phyloP scores from a whole-genome alignment of 768 basidiomycete genomes.

The Dentipellis sp. region DNA sequence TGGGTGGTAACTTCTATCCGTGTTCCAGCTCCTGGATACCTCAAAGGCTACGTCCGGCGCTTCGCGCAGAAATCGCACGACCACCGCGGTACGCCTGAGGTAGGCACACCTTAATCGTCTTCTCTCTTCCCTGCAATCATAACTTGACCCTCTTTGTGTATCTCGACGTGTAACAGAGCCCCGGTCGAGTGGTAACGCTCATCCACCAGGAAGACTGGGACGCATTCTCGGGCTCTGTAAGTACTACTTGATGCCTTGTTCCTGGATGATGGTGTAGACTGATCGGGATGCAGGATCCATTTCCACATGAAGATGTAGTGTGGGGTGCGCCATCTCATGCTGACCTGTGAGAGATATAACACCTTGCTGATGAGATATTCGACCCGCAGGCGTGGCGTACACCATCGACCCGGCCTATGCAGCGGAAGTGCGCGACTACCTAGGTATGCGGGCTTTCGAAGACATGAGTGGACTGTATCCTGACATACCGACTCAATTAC shows the following conservation, averaged over 20 bases:
- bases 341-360: background rate
- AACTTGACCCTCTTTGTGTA: background rate
- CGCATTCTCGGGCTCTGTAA: conserved; percentile 54
- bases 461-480: too few relatives aligned
- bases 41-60: conserved; percentile 84
- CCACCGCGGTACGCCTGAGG: conserved; percentile 85
- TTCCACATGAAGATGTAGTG: conserved; percentile 67
- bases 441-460: conserved; percentile 46
- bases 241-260: conserved; percentile 19
- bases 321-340: conserved; percentile 52
- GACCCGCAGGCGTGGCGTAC: conserved; percentile 64
- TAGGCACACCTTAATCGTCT: conserved; percentile 18
- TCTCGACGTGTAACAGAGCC: conserved; percentile 45
- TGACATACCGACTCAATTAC: too few relatives aligned
- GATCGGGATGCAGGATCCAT: conserved; percentile 39
- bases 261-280: too few relatives aligned
- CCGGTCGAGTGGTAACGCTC: conserved; percentile 86
- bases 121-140: background rate
- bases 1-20: too few relatives aligned
- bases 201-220: conserved; percentile 88
- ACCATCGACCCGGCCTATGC: conserved; percentile 75
- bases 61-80: conserved; percentile 92
- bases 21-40: conserved; percentile 58
- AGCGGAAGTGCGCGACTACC: conserved; percentile 70
- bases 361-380: too few relatives aligned